Base-by-base conservation (phyloP, 2,329 filamentous ascomycete species). In the Coniochaeta sp. region DNA sequence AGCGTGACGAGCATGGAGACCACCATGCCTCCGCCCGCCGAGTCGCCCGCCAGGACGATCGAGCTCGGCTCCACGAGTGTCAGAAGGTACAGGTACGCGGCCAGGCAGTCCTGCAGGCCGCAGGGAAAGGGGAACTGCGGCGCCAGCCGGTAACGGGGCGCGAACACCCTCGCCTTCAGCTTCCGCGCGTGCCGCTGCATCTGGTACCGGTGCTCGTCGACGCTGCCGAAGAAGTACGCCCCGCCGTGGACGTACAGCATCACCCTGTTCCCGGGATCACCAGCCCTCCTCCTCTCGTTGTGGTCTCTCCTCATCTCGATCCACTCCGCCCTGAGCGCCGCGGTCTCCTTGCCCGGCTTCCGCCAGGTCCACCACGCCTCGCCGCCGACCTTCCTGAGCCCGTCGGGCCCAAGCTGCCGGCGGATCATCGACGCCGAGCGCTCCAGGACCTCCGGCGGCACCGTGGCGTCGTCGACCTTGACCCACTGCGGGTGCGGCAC, bases 181-280 rank as follows among this genome's bases (percentile, higher is more conserved):
- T 98, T 98, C 59, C 95, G 84, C 30, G 95, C 95, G 80, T 98
- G 93, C 56, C 93, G 84, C 74, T 99, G 95, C 81, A 99, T 87
- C 79, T 98, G 93, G 75, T 98, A 98, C n/a, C 95, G 87, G 77
- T 98, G 95, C 73, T 96, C 93, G 70, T 97, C 93, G 40, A 97
- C 88, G 67, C 91, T 96, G 16, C 95, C 93, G 71, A 99, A 98
- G 75, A 88, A 99, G 75, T 96, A 98, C 22, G 90, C 93, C 7
- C 93, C 93, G 16, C 95, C 95, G 70, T 98, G 95, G 24, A 98
- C 81, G 74, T 98, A 98, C 26, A 99, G 78, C 84, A 98, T 96
- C 61, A 96, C 86, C 58, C 92, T 86, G 65, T 86, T 87, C 19
- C 84, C 83, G 24, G 81, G 80, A 56, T 85, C 83, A 17, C 76